These are phyloP conservation scores for Ustilago curta DNA, from an alignment of 1,284 basidiomycete species.

Conservation along the genomic window DNA sequence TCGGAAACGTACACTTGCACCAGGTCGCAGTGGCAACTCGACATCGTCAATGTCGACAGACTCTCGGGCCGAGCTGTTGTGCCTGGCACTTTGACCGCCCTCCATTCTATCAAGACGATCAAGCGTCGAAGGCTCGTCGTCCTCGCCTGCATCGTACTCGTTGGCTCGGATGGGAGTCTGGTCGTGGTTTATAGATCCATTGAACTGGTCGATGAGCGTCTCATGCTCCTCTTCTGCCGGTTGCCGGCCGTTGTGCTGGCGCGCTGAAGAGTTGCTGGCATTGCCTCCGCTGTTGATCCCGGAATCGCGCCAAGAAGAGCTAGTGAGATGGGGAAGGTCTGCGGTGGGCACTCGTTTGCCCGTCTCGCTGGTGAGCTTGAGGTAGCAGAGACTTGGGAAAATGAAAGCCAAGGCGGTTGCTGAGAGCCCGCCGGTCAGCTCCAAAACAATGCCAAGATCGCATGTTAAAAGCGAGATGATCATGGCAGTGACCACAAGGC, in stretches of 20 bases:
- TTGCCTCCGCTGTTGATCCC: not conserved
- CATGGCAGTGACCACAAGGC: conserved; percentile 84
- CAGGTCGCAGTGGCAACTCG: conserved; percentile 64
- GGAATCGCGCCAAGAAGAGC: conserved; percentile 28
- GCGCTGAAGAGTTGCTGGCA: not conserved
- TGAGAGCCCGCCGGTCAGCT: conserved; percentile 93
- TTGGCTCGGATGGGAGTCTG: conserved; percentile 29
- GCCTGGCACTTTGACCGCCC: conserved; percentile 16
- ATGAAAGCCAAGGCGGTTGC: conserved; percentile 95
- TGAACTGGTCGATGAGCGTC: conserved; percentile 33
- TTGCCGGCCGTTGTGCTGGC: conserved; percentile 3
- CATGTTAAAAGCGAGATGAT: conserved; percentile 91
- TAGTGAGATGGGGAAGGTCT: conserved; percentile 31
- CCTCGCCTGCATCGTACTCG: conserved; percentile 40
- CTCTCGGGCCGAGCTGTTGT: conserved; percentile 12
- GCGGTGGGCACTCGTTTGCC: conserved; percentile 45
- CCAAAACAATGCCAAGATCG: conserved; percentile 95
- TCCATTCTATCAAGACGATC: conserved; percentile 47
- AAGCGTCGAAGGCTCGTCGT: conserved; percentile 31
- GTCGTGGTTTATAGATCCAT: conserved; percentile 19
- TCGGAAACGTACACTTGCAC: conserved; percentile 53
- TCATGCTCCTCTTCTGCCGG: conserved; percentile 21
- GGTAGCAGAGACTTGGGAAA: conserved; percentile 70
- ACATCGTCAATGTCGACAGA: conserved; percentile 60
- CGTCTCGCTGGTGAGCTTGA: conserved; percentile 63